Conservation (phyloP, 2,329 filamentous ascomycete species). For the Cadophora malorum region DNA sequence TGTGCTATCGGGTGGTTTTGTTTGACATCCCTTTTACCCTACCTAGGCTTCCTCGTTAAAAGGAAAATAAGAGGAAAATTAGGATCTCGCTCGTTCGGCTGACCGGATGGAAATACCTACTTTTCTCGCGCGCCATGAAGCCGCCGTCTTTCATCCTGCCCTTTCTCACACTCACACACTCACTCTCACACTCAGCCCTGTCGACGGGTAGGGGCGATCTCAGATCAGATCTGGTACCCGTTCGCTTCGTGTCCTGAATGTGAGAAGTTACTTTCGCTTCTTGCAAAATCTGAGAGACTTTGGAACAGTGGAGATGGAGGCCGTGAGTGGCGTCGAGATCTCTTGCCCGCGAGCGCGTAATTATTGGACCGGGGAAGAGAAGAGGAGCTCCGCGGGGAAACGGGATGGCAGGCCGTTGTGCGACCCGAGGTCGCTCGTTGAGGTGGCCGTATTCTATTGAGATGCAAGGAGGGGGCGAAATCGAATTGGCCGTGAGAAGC, state of each 20-base stretch:
- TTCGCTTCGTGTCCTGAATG: conserved; percentile 5
- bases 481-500: not conserved
- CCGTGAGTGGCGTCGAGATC: conserved; percentile 1
- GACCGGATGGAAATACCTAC: not conserved
- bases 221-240: conserved; percentile 28
- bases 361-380: conserved; percentile 2
- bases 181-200: conserved; percentile 5
- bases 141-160: too few relatives aligned
- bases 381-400: not conserved
- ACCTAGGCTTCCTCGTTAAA: too few relatives aligned
- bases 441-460: not conserved
- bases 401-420: not conserved
- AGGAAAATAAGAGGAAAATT: too few relatives aligned
- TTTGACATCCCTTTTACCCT: too few relatives aligned
- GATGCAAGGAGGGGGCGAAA: not conserved
- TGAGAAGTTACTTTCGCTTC: conserved; percentile 6
- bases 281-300: not conserved
- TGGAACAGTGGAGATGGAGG: not conserved
- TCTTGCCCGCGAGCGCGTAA: not conserved
- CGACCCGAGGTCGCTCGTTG: not conserved
- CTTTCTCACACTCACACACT: not conserved
- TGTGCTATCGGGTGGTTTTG: too few relatives aligned
- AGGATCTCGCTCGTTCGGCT: too few relatives aligned
- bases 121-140: not conserved
- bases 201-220: conserved; percentile 16